Base-by-base conservation (phyloP, 176 grass and related monocot species). In the Themeda triandra region DNA sequence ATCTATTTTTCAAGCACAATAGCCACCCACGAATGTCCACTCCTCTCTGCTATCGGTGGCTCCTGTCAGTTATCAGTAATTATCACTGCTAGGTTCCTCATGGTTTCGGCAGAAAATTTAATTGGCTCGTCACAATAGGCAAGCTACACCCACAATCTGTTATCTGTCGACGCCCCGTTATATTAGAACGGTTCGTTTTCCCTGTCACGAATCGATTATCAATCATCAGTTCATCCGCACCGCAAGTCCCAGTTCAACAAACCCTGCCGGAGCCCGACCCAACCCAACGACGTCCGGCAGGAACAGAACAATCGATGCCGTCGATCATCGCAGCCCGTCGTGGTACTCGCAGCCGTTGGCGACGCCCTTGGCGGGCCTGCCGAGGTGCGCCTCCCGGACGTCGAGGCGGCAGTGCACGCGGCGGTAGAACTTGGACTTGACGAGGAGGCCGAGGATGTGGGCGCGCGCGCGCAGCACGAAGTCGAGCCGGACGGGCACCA, bases 361-460 rank as follows among this genome's bases (percentile, higher is more conserved):
- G 68, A 88, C 67, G 63, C 70, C 85, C 23, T 13, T 6, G 4
- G 91, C 72, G 0, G 84, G 91, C 81, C 68, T 91, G 54, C 93
- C 93, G 25, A 99, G 35, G 7, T 17, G 86, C 1, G 81, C 87
- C 84, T 99, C 96, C 5, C 79, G 87, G 73, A 99, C 73, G 54
- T 36, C 12, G 66, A 96, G 66, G 44, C 41, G 24, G 86, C 96
- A 99, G 36, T 3, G 80, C 42, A 92, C 86, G 29, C 70, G 96
- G 69, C 88, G 91, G 89, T 99, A 96, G 93, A 99, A 99, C 91
- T 99, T 99, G 77, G 96, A 94, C 58, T 87, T 81, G 58, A 99
- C 86, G 63, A 99, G 90, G 81, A 89, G 76, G 86, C 96, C 93
- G 23, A 99, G 83, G 63, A 99, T 92, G 84, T 96, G 90, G 14